Evolutionary conservation across 495 filamentous ascomycete species (phyloP), one percentile per base, ranked within the genome.

Genomic region (Neurospora sp.): DNA sequence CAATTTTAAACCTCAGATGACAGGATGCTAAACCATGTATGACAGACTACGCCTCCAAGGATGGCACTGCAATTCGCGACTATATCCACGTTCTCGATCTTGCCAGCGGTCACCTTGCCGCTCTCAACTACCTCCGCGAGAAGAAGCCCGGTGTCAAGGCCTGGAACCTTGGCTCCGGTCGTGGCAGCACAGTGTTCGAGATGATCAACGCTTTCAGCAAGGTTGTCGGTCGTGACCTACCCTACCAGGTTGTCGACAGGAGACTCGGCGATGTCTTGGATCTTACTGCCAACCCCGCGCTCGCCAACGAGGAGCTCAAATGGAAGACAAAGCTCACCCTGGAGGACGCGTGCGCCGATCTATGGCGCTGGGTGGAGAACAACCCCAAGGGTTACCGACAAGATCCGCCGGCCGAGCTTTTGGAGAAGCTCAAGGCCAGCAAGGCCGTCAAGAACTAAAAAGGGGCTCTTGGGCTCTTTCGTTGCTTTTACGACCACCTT

Each of bases 101-200:
- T 47, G 92, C 96, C 27, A 87, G 88, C 75, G 96, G 96, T 70
- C 96, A 99, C 84, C 84, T 97, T 44, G 89, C 93, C 61, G 96
- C 96, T 35, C 90, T 99, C 74, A 92, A 96, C 85, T 93, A 97
- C 83, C 93, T 99, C 47, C 91, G 92, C 75, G 86, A 91, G 71
- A 86, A 95, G 79, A 92, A 96, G 80, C 96, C 96, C 53, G 96
- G 96, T 73, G 93, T 97, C 69, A 89, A 92, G 72, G 95, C 94
- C 72, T 99, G 96, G 96, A 99, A 99, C 85, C 80, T 99, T 72
- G 96, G 96, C 31, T 97, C 94, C n/a, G 96, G 96, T 44, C 91
- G 90, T 78, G 96, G 96, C 73, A 94, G 91, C 82, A 98, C 96
- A 12, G 96, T 99, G 41, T 95, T 93, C 81, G 94, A 99, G 78